Evolutionary conservation across 2,329 filamentous ascomycete species (phyloP), one percentile per base, ranked within the genome.

Genomic region (Fusarium brachygibbosum): DNA sequence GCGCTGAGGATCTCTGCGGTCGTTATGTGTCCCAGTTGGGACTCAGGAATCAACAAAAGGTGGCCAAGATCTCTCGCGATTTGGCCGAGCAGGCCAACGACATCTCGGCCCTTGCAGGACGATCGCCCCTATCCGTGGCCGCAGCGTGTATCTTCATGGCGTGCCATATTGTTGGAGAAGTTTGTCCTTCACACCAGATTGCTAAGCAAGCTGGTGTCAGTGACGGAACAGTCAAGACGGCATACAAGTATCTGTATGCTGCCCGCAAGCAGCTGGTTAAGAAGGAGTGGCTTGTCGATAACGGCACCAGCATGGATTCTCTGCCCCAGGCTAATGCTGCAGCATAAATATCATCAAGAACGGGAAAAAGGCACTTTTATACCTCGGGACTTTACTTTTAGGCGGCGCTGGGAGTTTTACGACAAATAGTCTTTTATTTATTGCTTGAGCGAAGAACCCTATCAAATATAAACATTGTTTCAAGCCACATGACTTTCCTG

Each of bases 61-160:
- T 95, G 72, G 91, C 92, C 75, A 93, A 93, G 76, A 89, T 97
- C 28, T 92, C 94, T 3, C 89, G 91, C 75, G 88, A 90, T 29
- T 87, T 98, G 51, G 94, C 94, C 5, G 87, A 91, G 71, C 89
- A 91, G 76, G 93, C 96, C 70, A 90, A 90, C 25, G 87, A 88
- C 49, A 90, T 93, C 65, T 91, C 93, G 62, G 91, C 93, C 57
- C 87, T 98, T 63, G 94, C 95, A 35, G 96, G 96, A 70, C 93
- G 96, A 63, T 98, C 95, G 60, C 96, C 96, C 21, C 85, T 99
- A 49, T 98, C 95, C 2, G 93, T 97, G 65, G 95, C 97, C 9
- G 95, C 94, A 19, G 94, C 96, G 32, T 97, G 94, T 79, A 98
- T 99, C 79, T 99, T 96, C 84, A 96, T 98, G 89, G 92, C 95